These are phyloP conservation scores for Tetragonia tetragonoides DNA, from an alignment of 148 eudicot species.

Conservation along the genomic window DNA sequence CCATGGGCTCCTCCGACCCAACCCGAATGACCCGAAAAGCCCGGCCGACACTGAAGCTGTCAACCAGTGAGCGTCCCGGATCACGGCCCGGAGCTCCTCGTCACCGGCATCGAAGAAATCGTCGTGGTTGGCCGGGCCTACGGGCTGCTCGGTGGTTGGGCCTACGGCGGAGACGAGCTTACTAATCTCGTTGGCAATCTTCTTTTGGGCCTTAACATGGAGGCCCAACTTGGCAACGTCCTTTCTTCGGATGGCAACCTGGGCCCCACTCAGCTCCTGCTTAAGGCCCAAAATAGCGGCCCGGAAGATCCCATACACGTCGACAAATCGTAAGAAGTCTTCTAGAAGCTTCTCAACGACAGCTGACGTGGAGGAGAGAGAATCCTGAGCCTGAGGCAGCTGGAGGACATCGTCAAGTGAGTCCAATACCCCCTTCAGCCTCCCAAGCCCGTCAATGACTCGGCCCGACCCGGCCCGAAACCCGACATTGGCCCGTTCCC, in stretches of 20 bases:
- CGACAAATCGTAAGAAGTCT: conserved; percentile 60
- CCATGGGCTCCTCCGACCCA: conserved; percentile 37
- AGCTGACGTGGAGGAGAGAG: conserved; percentile 32
- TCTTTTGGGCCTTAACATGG: conserved; percentile 51
- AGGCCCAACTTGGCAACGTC: conserved; percentile 43
- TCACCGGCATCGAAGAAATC: conserved; percentile 7
- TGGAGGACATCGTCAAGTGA: conserved; percentile 71
- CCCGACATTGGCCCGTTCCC: conserved; percentile 1
- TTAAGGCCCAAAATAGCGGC: conserved; percentile 42
- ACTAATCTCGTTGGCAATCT: conserved; percentile 46
- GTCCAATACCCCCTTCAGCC: conserved; percentile 49
- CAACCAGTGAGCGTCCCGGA: conserved; percentile 45
- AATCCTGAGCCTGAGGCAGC: conserved; percentile 63
- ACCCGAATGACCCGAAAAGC: conserved; percentile 41
- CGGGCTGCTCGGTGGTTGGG: conserved; percentile 17
- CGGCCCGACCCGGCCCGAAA: conserved; percentile 31
- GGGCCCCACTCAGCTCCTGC: conserved; percentile 60
- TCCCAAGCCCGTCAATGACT: conserved; percentile 40
- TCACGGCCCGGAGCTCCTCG: conserved; percentile 34
- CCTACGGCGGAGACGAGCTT: conserved; percentile 42
- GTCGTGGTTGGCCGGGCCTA: not conserved
- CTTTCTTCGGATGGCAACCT: conserved; percentile 55
- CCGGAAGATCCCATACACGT: conserved; percentile 65
- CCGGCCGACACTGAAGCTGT: conserved; percentile 49
- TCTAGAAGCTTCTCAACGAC: conserved; percentile 71